Evolutionary conservation across 2,329 filamentous ascomycete species (phyloP).

Genomic region (Sporothrix luriei): DNA sequence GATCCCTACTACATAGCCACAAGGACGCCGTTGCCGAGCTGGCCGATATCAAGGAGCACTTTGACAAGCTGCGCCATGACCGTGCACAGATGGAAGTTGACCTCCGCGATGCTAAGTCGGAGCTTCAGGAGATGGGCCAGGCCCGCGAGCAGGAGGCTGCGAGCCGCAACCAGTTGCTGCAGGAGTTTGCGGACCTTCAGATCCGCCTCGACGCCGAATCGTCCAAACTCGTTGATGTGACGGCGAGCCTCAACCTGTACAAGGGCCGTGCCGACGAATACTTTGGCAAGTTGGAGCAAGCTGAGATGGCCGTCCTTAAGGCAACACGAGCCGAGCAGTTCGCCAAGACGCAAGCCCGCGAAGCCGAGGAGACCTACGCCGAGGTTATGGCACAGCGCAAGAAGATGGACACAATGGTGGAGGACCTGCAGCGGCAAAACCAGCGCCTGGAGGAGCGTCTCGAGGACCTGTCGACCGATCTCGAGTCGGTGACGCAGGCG

Average conservation of each 20-base stretch:
- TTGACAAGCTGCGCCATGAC: constrained; percentile 82
- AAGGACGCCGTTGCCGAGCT: constrained; percentile 84
- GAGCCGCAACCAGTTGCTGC: constrained; percentile 83
- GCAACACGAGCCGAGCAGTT: constrained; percentile 91
- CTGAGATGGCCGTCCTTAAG: constrained; percentile 92
- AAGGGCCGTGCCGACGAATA: constrained; percentile 93
- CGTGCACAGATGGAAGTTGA: constrained; percentile 82
- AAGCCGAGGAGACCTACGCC: constrained; percentile 88
- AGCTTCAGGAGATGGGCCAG: constrained; percentile 76
- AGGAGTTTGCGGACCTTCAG: constrained; percentile 91
- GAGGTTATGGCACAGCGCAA: constrained; percentile 90
- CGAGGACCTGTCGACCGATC: constrained; percentile 87
- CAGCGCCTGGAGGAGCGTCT: constrained; percentile 88
- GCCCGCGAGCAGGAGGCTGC: constrained; percentile 83
- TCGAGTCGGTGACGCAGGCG: constrained; percentile 80
- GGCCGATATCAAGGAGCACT: constrained; percentile 80
- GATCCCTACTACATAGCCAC: constrained; percentile 78
- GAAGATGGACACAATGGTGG: constrained; percentile 82
- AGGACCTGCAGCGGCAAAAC: constrained; percentile 86
- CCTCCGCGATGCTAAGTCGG: constrained; percentile 78
- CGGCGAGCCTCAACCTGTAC: constrained; percentile 82
- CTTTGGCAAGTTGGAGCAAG: constrained; percentile 94
- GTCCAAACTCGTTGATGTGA: constrained; percentile 81
- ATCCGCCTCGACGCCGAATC: constrained; percentile 88
- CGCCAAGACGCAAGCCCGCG: constrained; percentile 82